phyloP scores from a whole-genome alignment of 179 eudicot species.

The Beta macrorhiza region DNA sequence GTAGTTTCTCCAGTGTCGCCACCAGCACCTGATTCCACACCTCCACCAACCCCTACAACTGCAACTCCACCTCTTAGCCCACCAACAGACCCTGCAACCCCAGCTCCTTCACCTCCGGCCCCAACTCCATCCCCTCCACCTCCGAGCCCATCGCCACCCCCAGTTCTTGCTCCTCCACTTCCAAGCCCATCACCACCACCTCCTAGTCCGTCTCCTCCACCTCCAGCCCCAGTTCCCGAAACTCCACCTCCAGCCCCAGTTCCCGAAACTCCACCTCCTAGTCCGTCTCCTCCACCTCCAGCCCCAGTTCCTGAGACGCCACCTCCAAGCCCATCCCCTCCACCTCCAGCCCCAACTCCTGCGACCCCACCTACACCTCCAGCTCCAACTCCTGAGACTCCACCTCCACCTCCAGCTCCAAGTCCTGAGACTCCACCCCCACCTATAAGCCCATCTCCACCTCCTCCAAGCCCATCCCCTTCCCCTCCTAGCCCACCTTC shows the following conservation, averaged over 20 bases:
- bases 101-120: conserved; percentile 10
- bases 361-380: conserved; percentile 11
- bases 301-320: conserved; percentile 10
- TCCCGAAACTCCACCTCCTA: conserved; percentile 8
- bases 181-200: neutral
- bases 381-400: neutral
- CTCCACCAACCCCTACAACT: neutral
- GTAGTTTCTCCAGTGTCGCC: conserved; percentile 12
- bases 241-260: neutral
- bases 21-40: too few species aligned
- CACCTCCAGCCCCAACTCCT: conserved; percentile 18
- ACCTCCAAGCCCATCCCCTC: conserved; percentile 19
- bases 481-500: neutral
- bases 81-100: neutral
- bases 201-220: conserved; percentile 5
- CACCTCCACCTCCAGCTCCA: conserved; percentile 8
- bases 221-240: neutral
- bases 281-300: conserved; percentile 10
- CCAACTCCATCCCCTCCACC: conserved; percentile 17
- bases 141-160: conserved; percentile 9
- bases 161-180: neutral
- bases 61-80: neutral
- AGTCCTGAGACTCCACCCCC: conserved; percentile 7
- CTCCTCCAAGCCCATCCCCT: conserved; percentile 13
- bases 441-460: neutral